Base-by-base conservation (phyloP, 2,329 filamentous ascomycete genomes). In the Colletotrichum ledebouriae region DNA sequence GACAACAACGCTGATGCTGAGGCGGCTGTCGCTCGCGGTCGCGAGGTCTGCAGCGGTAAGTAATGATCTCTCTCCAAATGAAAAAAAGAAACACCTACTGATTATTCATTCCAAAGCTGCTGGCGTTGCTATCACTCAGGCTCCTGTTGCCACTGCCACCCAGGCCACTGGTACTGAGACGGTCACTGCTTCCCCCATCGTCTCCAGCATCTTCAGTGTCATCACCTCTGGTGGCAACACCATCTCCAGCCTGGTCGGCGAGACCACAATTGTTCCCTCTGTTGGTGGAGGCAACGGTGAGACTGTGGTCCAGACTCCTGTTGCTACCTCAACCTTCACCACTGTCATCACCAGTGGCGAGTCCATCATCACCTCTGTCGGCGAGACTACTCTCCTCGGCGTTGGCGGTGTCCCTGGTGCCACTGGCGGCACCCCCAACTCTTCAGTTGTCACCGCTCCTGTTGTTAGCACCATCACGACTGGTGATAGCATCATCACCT, bases 1-100 rank as follows among this genome's bases (percentile, higher is more conserved):
- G 63, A 49, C 33, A 65, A 72, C 13, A 15, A 49, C 25, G 71
- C 76, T 15, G 75, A 80, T 55, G 80, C 80, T 56, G 72, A 75
- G 39, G 70, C 76, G 47, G 80, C 78, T 63, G 74, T 86, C 46
- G 63, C 73, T 33, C 84, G 79, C 70, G 84, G 77, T 47, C 72
- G 81, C 63, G 59, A 72, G 12, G 67, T 81, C 64, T 86, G 84
- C 75, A 66, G 74, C 22, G 68, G 79, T 80, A 74, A 73, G 78
- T 73, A n/a, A 20, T 17, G 17, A 3, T 9, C 20, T 13, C 15
- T 2, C 13, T 29, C 4, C 29, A 29, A 9, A 29, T 2, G 29
- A 29, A 17, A 59, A 29, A 59, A 34, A n/a, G 11, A 59, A 53
- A 13, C 13, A 29, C 11, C 7, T 4, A 10, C 7, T 17, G 37